Percentiles rank a stretch among this genome's conserved stretches.
phyloP scores from a whole-genome alignment of 371 early-diverging fungal species.

The Actinomortierella ambigua region DNA sequence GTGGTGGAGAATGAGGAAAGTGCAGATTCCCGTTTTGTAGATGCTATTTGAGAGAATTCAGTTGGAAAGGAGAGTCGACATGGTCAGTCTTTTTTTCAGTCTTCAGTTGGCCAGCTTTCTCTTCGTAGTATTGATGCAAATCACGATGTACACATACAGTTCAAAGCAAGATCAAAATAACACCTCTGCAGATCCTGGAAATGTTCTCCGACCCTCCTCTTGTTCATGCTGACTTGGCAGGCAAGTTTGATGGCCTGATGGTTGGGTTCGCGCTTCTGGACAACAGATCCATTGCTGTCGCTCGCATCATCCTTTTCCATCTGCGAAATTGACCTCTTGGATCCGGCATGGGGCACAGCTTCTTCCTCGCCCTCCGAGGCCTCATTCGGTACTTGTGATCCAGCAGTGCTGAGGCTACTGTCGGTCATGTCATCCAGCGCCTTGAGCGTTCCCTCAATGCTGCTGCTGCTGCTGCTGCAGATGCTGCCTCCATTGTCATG shows the following conservation, averaged over 20 bases:
- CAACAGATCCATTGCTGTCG: conserved; percentile 9
- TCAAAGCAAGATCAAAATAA: conserved; percentile 59
- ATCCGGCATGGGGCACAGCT: conserved; percentile 35
- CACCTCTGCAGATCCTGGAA: conserved; percentile 73
- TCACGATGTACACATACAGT: conserved; percentile 19
- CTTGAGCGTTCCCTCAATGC: no score
- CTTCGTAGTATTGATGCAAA: not conserved
- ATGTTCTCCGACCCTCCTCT: conserved; percentile 60
- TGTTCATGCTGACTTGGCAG: conserved; percentile 34
- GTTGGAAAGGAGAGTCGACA: not conserved
- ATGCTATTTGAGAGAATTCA: conserved; percentile 14
- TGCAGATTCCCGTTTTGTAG: conserved; percentile 29
- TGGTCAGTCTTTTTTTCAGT: not conserved
- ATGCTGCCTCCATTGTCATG: conserved; percentile 1
- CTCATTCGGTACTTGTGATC: conserved; percentile 32
- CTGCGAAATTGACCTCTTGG: conserved; percentile 28
- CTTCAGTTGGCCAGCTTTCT: not conserved
- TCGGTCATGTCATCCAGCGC: conserved; percentile 14
- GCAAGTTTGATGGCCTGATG: conserved; percentile 22
- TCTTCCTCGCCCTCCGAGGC: conserved; percentile 41
- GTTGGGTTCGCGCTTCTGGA: conserved; percentile 8
- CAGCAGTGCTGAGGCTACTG: conserved; percentile 10
- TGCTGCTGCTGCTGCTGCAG: no score
- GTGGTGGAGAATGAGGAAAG: conserved; percentile 62
- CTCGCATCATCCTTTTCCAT: conserved; percentile 21